A percentile compares a stretch with the other conserved stretches of the same genome.
Evolutionary conservation across 2,329 filamentous ascomycete species (phyloP).

Genomic region (Lecanicillium sp.): DNA sequence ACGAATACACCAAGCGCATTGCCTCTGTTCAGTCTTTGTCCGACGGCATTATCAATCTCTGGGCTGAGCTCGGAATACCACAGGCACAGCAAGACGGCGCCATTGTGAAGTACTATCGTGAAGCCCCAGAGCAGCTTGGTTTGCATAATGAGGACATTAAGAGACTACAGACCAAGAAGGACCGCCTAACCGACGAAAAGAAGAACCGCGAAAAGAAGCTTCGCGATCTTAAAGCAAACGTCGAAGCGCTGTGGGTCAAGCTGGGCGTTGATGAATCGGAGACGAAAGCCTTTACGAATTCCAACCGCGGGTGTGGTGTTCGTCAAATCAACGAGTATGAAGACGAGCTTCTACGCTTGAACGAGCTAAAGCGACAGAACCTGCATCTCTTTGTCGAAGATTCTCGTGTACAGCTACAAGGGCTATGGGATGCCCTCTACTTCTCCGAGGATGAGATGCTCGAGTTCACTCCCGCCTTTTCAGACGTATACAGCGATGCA

Average conservation of each 20-base stretch:
- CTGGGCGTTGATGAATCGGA: conserved; percentile 77
- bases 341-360: conserved; percentile 76
- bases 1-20: conserved; percentile 85
- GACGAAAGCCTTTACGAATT: conserved; percentile 74
- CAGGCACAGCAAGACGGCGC: conserved; percentile 83
- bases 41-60: conserved; percentile 85
- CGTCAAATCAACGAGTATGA: conserved; percentile 94
- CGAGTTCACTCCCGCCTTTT: conserved; percentile 93
- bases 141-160: conserved; percentile 80
- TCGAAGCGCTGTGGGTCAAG: conserved; percentile 86
- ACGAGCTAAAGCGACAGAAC: conserved; percentile 91
- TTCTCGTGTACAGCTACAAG: conserved; percentile 80
- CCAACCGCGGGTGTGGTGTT: conserved; percentile 84
- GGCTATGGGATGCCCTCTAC: conserved; percentile 89
- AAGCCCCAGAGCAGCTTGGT: conserved; percentile 88
- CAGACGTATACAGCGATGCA: conserved; percentile 93
- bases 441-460: conserved; percentile 98
- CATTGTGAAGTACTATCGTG: conserved; percentile 83
- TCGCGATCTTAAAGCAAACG: conserved; percentile 63
- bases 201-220: conserved; percentile 69
- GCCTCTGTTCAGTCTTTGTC: conserved; percentile 64
- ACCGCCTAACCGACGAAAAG: conserved; percentile 85
- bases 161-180: conserved; percentile 63
- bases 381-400: conserved; percentile 95
- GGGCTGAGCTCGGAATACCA: conserved; percentile 90